Percentiles rank a stretch among this genome's conserved stretches.
Conservation (phyloP, 208 protist genomes). For the Acanthamoeba lenticulata region DNA sequence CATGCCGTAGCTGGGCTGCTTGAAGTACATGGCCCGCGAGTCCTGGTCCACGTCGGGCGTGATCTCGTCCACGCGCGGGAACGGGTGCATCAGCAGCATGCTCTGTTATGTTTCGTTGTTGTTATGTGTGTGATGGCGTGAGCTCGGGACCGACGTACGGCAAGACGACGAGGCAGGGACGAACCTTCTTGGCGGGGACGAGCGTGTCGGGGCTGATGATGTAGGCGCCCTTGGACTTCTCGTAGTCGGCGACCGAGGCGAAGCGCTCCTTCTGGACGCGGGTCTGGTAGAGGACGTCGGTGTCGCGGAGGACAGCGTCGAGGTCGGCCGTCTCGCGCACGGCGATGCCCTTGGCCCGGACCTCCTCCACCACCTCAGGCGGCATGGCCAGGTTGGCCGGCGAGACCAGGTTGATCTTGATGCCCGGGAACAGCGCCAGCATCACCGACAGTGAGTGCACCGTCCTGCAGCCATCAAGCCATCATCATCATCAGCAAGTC, state of each 20-base stretch:
- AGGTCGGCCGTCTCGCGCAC: background rate
- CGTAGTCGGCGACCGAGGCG: slow-evolving; percentile 87
- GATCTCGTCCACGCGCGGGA: slow-evolving; percentile 97
- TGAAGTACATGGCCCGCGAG: slow-evolving; percentile 96
- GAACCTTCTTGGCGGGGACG: slow-evolving; percentile 84
- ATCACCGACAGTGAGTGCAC: slow-evolving; percentile 95
- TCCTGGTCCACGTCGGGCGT: slow-evolving; percentile 91
- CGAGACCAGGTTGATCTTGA: slow-evolving; percentile 93
- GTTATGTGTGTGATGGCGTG: background rate
- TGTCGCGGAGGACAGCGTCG: slow-evolving; percentile 81
- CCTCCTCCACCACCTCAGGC: slow-evolving; percentile 78
- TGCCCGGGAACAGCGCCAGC: slow-evolving; percentile 90
- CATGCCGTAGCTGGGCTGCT: slow-evolving; percentile 97
- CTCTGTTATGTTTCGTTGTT: slow-evolving; percentile 64
- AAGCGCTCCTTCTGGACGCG: slow-evolving; percentile 98
- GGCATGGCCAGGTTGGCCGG: slow-evolving; percentile 91
- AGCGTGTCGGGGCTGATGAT: slow-evolving; percentile 87
- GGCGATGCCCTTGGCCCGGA: slow-evolving; percentile 66
- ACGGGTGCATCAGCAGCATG: slow-evolving; percentile 95
- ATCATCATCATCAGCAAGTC: too few species aligned
- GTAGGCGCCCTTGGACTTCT: slow-evolving; percentile 84
- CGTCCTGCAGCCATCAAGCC: too few species aligned
- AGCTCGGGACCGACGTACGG: too few species aligned
- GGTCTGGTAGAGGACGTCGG: slow-evolving; percentile 97
- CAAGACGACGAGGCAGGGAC: background rate